These are phyloP conservation scores for Hyaloperonospora arabidopsidis DNA, from an alignment of 352 stramenopile genomes.

Conservation along the genomic window DNA sequence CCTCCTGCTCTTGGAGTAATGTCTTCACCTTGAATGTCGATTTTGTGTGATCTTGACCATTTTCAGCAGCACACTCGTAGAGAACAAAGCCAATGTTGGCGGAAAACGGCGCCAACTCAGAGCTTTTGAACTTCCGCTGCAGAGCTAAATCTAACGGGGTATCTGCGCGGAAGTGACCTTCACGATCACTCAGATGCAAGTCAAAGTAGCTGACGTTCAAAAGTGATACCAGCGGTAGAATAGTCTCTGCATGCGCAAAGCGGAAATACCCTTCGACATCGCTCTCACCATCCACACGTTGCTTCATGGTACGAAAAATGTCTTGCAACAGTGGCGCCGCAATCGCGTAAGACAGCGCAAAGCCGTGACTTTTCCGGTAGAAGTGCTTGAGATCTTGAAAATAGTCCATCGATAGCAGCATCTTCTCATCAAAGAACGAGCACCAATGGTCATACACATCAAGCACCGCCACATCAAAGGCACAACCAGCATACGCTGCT, in stretches of 20 bases:
- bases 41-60: not conserved
- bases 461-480: slow-evolving; percentile 66
- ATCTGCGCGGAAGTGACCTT: slow-evolving; percentile 52
- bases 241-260: slow-evolving; percentile 82
- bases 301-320: slow-evolving; percentile 50
- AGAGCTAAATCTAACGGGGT: slow-evolving; percentile 45
- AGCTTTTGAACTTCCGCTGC: slow-evolving; percentile 50
- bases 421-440: slow-evolving; percentile 48
- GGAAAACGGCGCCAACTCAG: slow-evolving; percentile 55
- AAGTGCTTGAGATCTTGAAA: slow-evolving; percentile 84
- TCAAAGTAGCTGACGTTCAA: slow-evolving; percentile 73
- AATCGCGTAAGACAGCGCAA: slow-evolving; percentile 66
- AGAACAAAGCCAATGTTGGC: slow-evolving; percentile 81
- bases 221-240: slow-evolving; percentile 63
- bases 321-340: slow-evolving; percentile 61
- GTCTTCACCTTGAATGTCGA: slow-evolving; percentile 41
- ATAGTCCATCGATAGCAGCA: slow-evolving; percentile 77
- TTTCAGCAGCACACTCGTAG: slow-evolving; percentile 40
- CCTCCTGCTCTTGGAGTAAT: slow-evolving; percentile 58
- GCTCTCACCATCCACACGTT: slow-evolving; percentile 27
- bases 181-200: slow-evolving; percentile 38
- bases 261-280: slow-evolving; percentile 59
- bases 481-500: slow-evolving; percentile 67
- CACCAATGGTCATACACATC: slow-evolving; percentile 54
- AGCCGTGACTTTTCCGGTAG: slow-evolving; percentile 76